phyloP scores from a whole-genome alignment of 2,329 filamentous ascomycete genomes.

The Ilyonectria destructans region DNA sequence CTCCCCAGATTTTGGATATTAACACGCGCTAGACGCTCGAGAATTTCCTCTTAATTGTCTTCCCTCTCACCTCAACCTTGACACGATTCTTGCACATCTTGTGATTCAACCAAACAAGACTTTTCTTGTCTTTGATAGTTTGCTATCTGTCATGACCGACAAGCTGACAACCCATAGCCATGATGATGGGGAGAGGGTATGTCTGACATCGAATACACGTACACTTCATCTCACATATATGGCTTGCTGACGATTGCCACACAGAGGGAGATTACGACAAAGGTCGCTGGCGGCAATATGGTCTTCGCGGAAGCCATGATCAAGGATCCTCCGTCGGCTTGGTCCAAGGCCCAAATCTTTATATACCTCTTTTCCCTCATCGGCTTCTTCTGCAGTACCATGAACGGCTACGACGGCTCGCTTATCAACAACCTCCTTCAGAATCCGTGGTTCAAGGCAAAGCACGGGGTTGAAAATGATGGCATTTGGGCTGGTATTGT shows the following conservation, averaged over 20 bases:
- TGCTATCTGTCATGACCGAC: too few species aligned
- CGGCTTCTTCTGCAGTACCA: conserved; percentile 64
- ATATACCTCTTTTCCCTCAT: conserved; percentile 63
- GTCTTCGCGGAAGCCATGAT: conserved; percentile 70
- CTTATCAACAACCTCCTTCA: conserved; percentile 61
- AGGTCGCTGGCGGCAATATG: conserved; percentile 66
- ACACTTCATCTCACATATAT: background rate
- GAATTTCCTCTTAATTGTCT: too few species aligned
- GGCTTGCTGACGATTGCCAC: background rate
- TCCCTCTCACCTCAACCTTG: too few species aligned
- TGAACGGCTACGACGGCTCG: conserved; percentile 38
- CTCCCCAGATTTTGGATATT: too few species aligned
- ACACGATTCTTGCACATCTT: too few species aligned
- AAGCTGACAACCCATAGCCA: background rate
- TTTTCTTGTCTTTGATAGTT: too few species aligned
- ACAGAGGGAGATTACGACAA: conserved; percentile 50
- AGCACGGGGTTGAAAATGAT: conserved; percentile 59
- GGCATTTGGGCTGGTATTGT: conserved; percentile 67
- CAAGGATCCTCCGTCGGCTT: conserved; percentile 65
- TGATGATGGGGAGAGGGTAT: conserved; percentile 22
- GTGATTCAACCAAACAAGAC: too few species aligned
- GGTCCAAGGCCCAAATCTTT: conserved; percentile 57
- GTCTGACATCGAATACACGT: background rate
- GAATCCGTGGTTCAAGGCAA: conserved; percentile 59
- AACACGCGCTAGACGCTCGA: too few species aligned